These are phyloP conservation scores for Calonectria ilicicola DNA, from an alignment of 2,329 filamentous ascomycete species.

Conservation along the genomic window DNA sequence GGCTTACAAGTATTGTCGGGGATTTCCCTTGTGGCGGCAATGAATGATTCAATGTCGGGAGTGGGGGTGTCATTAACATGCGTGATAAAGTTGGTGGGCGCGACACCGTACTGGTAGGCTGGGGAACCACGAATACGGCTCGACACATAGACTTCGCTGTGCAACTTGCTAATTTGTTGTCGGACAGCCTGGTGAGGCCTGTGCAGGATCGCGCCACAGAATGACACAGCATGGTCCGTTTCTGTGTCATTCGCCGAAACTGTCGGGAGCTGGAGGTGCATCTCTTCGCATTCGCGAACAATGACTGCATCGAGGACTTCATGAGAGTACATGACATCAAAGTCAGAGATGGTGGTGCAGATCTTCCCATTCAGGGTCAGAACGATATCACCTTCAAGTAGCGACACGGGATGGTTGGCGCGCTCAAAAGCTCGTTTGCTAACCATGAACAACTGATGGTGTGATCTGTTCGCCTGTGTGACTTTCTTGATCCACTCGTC, in stretches of 20 bases:
- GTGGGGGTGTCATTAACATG: slow-evolving; percentile 93
- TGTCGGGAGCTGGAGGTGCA: slow-evolving; percentile 82
- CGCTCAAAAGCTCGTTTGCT: slow-evolving; percentile 84
- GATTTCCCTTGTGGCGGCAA: slow-evolving; percentile 85
- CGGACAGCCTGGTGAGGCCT: slow-evolving; percentile 95
- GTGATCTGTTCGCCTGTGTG: slow-evolving; percentile 86
- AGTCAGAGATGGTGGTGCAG: slow-evolving; percentile 91
- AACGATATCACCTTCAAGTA: slow-evolving; percentile 92
- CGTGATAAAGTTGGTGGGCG: slow-evolving; percentile 97
- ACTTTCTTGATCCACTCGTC: slow-evolving; percentile 97
- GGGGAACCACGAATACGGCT: slow-evolving; percentile 86
- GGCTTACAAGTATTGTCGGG: slow-evolving; percentile 89
- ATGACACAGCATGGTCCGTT: slow-evolving; percentile 90
- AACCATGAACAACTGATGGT: slow-evolving; percentile 98
- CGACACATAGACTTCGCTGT: slow-evolving; percentile 96
- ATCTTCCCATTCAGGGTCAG: slow-evolving; percentile 91
- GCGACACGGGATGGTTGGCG: slow-evolving; percentile 60
- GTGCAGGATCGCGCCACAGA: slow-evolving; percentile 95
- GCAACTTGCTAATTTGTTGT: slow-evolving; percentile 96
- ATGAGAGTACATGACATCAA: slow-evolving; percentile 96
- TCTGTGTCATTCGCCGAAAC: slow-evolving; percentile 91
- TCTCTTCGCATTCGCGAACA: slow-evolving; percentile 85
- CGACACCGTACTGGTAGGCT: slow-evolving; percentile 89
- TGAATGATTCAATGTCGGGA: slow-evolving; percentile 83
- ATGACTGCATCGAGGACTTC: slow-evolving; percentile 86